Base-by-base conservation (phyloP, 169 alveolate genomes). In the Cytauxzoon felis region DNA sequence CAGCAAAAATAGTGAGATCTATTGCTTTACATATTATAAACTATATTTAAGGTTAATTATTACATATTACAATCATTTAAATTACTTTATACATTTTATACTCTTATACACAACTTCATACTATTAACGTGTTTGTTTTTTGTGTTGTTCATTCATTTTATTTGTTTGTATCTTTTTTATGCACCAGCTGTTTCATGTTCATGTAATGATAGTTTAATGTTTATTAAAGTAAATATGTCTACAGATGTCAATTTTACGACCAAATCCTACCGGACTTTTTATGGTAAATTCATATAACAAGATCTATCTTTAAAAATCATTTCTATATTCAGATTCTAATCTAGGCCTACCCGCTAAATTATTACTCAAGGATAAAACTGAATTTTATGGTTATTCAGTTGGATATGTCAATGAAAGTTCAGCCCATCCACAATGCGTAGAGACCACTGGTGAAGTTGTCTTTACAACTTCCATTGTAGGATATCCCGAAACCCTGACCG, bases 381-480 rank as follows among this genome's bases (percentile, higher is more conserved):
- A 49, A 73, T 75, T 65, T 41, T 27, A 54, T 47, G 85, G 85
- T 5, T 64, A 54, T 53, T 64, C 79, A 9, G 63, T 75, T 36
- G 85, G 85, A 3, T 75, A 64, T 36, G 80, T 54, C 41, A 23
- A 42, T n/a, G 33, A 6, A 47, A 36, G 36, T 38, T 59, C 48
- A 33, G 53, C 18, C 13, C 42, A 60, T 56, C 68, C 76, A 3
- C 38, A 18, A 11, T 48, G 26, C 47, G 24, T 62, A 41, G 62
- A 51, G 1, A 30, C 79, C 16, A 64, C 69, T 1, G 96, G 96
- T 16, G 94, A 89, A 70, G 89, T 87, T 43, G 93, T 91, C 47
- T 91, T 91, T 82, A 78, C 88, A 63, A 91, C 96, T 7, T 88
- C 91, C 19, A 87, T 90, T 94, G 90, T 88, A 36, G 96, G 91